Base-by-base conservation (phyloP, 1,139 yeast species). In the Wickerhamomyces sp. region DNA sequence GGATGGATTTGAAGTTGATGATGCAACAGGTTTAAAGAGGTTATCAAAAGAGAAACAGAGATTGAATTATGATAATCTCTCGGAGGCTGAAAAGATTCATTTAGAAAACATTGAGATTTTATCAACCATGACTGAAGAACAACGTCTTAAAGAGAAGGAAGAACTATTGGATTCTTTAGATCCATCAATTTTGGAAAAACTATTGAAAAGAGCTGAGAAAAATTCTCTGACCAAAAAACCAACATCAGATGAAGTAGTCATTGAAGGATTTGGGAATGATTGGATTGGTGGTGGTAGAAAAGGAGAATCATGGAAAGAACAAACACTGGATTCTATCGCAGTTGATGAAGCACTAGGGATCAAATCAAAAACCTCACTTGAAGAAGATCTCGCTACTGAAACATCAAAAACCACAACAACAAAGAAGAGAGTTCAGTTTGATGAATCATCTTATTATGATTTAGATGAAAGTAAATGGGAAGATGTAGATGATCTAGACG, bases 61-160 rank as follows among this genome's bases (percentile, higher is more conserved):
- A 36, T 45, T 49, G 43, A 52, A 50, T 39, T 53, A 50, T 46
- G 55, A 51, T 7, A 59, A 60, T 3, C 48, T 70, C 36, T 60
- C 78, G 0, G 95, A 88, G 56, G 78, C 83, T 1, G 91, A 84
- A 55, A 75, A 77, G 58, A 87, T 91, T 34, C 93, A 88, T 62
- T 63, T 75, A 46, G 96, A 91, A 58, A 91, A 91, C 62, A 61
- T 85, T 52, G 78, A 79, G 38, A 71, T 73, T 42, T 63, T 93
- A 47, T 67, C 81, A 27, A 62, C 66, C 14, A 84, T 91, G 94
- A 69, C 84, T 2, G 72, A 71, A 2, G 83, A 76, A 27, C 91
- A 91, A 57, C 76, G 88, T 31, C 71, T 73, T 30, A 65, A 69
- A 39, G 95, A 88, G 56, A 72, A 79, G 51, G 77, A 78, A 51